phyloP scores from a whole-genome alignment of 1,139 yeast species.

The Yamadazyma sp. region DNA sequence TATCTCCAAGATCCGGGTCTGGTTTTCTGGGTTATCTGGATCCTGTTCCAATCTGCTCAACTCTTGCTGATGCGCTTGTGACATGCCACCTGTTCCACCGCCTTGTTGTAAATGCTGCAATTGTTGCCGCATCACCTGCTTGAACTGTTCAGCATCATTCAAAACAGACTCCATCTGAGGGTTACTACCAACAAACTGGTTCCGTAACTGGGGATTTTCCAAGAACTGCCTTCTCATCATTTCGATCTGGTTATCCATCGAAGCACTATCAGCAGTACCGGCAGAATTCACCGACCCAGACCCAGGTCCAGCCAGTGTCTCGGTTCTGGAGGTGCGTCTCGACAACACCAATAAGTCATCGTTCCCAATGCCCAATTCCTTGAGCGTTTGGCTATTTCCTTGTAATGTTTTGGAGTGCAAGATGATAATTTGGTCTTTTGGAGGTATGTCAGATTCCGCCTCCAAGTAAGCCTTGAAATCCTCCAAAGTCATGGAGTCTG shows the following conservation, averaged over 20 bases:
- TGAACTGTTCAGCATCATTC: conserved; percentile 55
- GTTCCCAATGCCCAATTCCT: conserved; percentile 47
- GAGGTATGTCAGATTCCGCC: conserved; percentile 63
- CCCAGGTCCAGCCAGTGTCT: no score
- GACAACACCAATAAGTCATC: conserved; percentile 56
- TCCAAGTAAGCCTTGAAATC: conserved; percentile 79
- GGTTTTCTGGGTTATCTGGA: conserved; percentile 76
- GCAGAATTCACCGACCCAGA: no score
- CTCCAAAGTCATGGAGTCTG: conserved; percentile 59
- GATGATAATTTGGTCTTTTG: conserved; percentile 46
- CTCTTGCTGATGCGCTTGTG: conserved; percentile 41
- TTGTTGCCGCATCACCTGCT: conserved; percentile 39
- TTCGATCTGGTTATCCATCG: conserved; percentile 47
- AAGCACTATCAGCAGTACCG: neutral
- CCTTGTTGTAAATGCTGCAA: conserved; percentile 20
- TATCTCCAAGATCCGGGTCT: conserved; percentile 63
- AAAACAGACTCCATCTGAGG: conserved; percentile 48
- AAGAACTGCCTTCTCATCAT: conserved; percentile 48
- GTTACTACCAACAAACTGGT: conserved; percentile 32
- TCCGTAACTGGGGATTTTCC: conserved; percentile 34
- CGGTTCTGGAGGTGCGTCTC: conserved; percentile 6
- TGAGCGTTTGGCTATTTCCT: conserved; percentile 36
- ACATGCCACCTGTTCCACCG: conserved; percentile 9
- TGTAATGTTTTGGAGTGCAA: conserved; percentile 45
- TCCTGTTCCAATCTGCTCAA: conserved; percentile 51